Base-by-base conservation (phyloP, 805 yeast species). In the Spathaspora hagerdaliae region DNA sequence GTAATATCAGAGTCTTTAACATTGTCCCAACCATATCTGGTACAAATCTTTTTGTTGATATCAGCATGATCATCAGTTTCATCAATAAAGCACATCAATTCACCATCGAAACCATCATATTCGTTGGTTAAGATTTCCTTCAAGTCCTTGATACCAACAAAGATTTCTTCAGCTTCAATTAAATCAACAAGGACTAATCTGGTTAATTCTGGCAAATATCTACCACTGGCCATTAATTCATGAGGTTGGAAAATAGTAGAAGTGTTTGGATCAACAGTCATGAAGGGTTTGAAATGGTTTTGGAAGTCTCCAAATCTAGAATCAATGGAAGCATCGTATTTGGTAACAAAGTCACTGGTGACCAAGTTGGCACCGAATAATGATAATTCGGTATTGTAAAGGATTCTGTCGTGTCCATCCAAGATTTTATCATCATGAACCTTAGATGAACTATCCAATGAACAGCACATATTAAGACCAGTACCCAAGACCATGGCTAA, bases 401-500 rank as follows among this genome's bases (percentile, higher is more conserved):
- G 58, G 9, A 54, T 49, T 10, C 47, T 49, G 2, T 52, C 49
- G n/a, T 44, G 38, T 27, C 46, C 47, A 19, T 39, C 33, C 12
- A 57, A 44, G 7, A 38, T 14, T 34, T 57, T 55, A 27, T 46
- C 41, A 7, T 36, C 13, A 14, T 55, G 56, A 26, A 59, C 41
- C 27, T 52, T 45, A 7, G 53, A 35, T 1, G 49, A 41, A 8
- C 58, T 50, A 7, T 52, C 52, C 31, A 64, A 59, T 27, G 66
- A 53, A 64, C 79, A 67, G 62, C 81, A 79, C 32, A 79, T 59
- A 53, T 84, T 84, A 43, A 79, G 60, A 1, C 91, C 91, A 2
- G 91, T 84, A 1, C 91, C 90, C 42, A 83, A 60, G 3, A 84
- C 85, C 51, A 84, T 51, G 0, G 86, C 85, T 38, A 83, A 53